A percentile compares a stretch with the other conserved stretches of the same genome.
Conservation (phyloP, 1,284 basidiomycete species). For the Puccinia brachypodii region DNA sequence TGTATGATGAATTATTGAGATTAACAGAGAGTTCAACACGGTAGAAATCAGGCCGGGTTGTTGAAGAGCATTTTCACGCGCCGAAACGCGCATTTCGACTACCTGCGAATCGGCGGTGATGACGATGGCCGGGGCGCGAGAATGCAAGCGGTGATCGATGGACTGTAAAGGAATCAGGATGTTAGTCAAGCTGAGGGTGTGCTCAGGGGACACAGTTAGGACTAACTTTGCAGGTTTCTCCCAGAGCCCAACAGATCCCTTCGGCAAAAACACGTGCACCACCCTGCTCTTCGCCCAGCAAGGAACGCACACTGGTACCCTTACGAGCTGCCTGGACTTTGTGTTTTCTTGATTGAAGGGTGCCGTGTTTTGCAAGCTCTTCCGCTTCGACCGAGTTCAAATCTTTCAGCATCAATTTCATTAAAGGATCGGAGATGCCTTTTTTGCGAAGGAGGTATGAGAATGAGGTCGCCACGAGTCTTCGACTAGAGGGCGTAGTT, state of each 20-base stretch:
- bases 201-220: neutral
- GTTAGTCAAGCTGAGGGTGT: slow-evolving; percentile 1
- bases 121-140: slow-evolving; percentile 30
- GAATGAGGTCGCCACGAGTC: slow-evolving; percentile 45
- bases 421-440: slow-evolving; percentile 18
- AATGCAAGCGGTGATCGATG: slow-evolving; percentile 43
- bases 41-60: neutral
- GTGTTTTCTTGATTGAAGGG: slow-evolving; percentile 38
- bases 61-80: neutral
- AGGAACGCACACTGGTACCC: slow-evolving; percentile 13
- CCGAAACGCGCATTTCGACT: slow-evolving; percentile 4
- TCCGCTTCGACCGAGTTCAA: slow-evolving; percentile 20
- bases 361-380: slow-evolving; percentile 24
- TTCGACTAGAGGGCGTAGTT: slow-evolving; percentile 41
- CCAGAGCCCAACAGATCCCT: slow-evolving; percentile 37
- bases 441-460: slow-evolving; percentile 42
- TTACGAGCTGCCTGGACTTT: slow-evolving; percentile 26
- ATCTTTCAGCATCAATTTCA: slow-evolving; percentile 39
- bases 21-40: slow-evolving; percentile 24
- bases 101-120: slow-evolving; percentile 11
- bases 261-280: slow-evolving; percentile 46
- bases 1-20: slow-evolving; percentile 43
- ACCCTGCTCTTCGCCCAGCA: slow-evolving; percentile 41
- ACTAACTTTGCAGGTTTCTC: slow-evolving; percentile 44
- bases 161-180: slow-evolving; percentile 1